Conservation (phyloP, 805 yeast genomes). For the Candida argentea region DNA sequence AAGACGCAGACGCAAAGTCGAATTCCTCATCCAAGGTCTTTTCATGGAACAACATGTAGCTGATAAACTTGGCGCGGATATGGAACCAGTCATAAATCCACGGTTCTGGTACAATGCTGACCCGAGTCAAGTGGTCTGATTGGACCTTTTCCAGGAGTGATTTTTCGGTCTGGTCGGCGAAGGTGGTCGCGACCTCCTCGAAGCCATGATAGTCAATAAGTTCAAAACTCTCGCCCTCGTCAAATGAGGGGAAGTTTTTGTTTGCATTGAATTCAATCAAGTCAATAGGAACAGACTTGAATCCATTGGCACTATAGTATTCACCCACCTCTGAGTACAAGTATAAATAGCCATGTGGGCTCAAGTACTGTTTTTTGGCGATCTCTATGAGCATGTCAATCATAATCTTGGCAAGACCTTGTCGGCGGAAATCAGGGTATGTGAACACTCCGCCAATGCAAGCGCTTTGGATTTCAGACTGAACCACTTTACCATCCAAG, state of each 20-base stretch:
- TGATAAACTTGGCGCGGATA: slow-evolving; percentile 24
- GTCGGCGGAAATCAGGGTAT: slow-evolving; percentile 23
- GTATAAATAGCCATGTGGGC: slow-evolving; percentile 24
- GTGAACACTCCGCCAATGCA: slow-evolving; percentile 35
- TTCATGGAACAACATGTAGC: slow-evolving; percentile 13
- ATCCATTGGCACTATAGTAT: slow-evolving; percentile 28
- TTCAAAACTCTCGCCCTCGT: slow-evolving; percentile 1
- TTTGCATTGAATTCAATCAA: too few relatives aligned
- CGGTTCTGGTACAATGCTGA: slow-evolving; percentile 18
- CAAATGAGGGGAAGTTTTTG: slow-evolving; percentile 14
- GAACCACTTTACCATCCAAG: slow-evolving; percentile 8
- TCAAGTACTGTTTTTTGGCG: slow-evolving; percentile 13
- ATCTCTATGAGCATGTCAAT: slow-evolving; percentile 23
- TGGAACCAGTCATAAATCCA: slow-evolving; percentile 33
- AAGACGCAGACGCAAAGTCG: slow-evolving; percentile 11
- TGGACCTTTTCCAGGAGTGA: slow-evolving; percentile 10
- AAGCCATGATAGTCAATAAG: slow-evolving; percentile 19
- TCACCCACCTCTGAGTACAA: slow-evolving; percentile 36
- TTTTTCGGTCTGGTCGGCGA: slow-evolving; percentile 11
- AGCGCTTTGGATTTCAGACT: slow-evolving; percentile 17
- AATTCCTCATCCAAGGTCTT: slow-evolving; percentile 4
- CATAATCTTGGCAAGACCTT: slow-evolving; percentile 31
- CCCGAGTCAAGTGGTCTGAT: slow-evolving; percentile 22
- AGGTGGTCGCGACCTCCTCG: slow-evolving; percentile 12
- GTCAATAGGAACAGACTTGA: slow-evolving; percentile 27